A percentile compares a stretch with the other conserved stretches of the same genome.
Evolutionary conservation across 2,329 filamentous ascomycete genomes (phyloP).

Genomic region (Fusarium agapanthi): DNA sequence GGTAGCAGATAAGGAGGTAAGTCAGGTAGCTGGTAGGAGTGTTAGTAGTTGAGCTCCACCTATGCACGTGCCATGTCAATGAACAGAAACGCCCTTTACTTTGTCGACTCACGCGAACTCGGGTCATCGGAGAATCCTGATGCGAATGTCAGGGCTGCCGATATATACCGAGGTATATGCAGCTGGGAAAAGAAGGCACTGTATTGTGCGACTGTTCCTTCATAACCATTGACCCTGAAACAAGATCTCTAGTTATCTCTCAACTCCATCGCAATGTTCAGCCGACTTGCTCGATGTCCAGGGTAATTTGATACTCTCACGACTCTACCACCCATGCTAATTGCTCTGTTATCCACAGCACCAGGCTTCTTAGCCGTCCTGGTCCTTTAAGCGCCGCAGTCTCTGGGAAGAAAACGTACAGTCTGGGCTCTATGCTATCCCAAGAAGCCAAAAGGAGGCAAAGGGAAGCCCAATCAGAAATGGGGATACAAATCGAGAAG

Average conservation of each 20-base stretch:
- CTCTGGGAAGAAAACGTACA: not conserved
- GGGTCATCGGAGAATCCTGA: constrained; percentile 17
- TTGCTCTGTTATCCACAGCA: constrained; percentile 15
- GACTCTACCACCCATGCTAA: constrained; percentile 4
- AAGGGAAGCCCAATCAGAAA: not conserved
- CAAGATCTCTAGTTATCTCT: not conserved
- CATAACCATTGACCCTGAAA: not conserved
- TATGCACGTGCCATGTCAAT: not conserved
- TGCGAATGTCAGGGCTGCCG: constrained; percentile 33
- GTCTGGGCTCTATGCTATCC: not conserved
- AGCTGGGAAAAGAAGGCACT: not conserved
- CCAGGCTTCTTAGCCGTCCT: constrained; percentile 23
- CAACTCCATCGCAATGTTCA: constrained; percentile 27
- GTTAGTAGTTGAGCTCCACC: not conserved
- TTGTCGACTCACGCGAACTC: constrained; percentile 10
- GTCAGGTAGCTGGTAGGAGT: no score
- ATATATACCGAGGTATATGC: constrained; percentile 22
- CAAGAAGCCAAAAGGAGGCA: not conserved
- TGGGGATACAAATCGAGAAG: not conserved
- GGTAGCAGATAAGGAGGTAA: no score
- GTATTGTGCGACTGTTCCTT: not conserved
- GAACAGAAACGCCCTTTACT: constrained; percentile 21
- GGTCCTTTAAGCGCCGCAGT: not conserved
- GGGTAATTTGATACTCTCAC: constrained; percentile 14
- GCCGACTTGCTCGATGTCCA: constrained; percentile 27